A percentile compares a stretch with the other conserved stretches of the same genome.
Evolutionary conservation across 768 basidiomycete genomes (phyloP).

Genomic region (Pleurotus djamor): DNA sequence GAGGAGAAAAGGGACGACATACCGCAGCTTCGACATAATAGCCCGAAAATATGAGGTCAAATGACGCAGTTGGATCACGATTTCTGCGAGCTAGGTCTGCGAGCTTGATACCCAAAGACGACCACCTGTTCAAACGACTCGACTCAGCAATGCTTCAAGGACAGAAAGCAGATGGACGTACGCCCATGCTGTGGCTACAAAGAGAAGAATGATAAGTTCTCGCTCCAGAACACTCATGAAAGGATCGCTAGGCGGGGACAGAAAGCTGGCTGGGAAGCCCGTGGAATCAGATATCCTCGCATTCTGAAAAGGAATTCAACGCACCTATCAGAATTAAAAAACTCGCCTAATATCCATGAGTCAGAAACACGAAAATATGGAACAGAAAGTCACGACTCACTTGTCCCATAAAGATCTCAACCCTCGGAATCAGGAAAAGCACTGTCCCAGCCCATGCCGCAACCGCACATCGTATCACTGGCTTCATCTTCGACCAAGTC

Average conservation of each 20-base stretch:
- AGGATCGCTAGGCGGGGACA: slow-evolving; percentile 68
- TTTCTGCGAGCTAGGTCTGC: slow-evolving; percentile 54
- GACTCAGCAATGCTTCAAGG: background rate
- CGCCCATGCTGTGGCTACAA: slow-evolving; percentile 57
- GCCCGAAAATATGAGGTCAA: slow-evolving; percentile 42
- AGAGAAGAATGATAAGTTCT: slow-evolving; percentile 51
- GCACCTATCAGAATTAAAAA: slow-evolving; percentile 65
- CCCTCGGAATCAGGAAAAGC: slow-evolving; percentile 53
- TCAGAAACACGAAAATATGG: background rate
- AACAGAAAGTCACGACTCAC: slow-evolving; percentile 27
- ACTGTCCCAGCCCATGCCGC: slow-evolving; percentile 61
- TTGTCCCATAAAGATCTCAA: slow-evolving; percentile 53
- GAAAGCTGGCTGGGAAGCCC: slow-evolving; percentile 45
- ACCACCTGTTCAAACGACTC: slow-evolving; percentile 45
- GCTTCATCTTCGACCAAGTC: slow-evolving; percentile 59
- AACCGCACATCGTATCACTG: slow-evolving; percentile 59
- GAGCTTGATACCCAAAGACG: slow-evolving; percentile 60
- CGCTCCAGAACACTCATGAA: slow-evolving; percentile 70
- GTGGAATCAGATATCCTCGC: background rate
- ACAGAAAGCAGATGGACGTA: slow-evolving; percentile 15
- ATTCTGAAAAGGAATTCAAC: background rate
- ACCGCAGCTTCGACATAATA: slow-evolving; percentile 53
- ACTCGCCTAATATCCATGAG: slow-evolving; percentile 39
- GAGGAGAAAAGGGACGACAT: slow-evolving; percentile 8
- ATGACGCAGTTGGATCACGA: slow-evolving; percentile 32